Conservation (phyloP, 2,329 filamentous ascomycete species). For the Coniochaeta sp. region DNA sequence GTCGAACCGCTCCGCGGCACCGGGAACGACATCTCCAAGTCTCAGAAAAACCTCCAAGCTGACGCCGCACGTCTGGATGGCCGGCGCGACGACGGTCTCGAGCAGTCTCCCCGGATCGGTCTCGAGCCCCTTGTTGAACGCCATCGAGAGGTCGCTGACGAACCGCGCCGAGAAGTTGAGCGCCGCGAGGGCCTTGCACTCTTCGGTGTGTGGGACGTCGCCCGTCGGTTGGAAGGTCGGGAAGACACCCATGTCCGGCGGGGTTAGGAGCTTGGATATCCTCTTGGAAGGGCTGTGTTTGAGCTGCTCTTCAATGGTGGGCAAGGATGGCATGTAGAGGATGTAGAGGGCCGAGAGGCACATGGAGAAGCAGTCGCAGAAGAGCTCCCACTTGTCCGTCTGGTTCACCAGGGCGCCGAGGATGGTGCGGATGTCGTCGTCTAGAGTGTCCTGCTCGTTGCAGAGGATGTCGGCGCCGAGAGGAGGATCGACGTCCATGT, state of each 20-base stretch:
- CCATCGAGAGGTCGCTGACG: not conserved
- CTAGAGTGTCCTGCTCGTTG: not conserved
- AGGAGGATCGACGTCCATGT: no score
- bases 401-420: not conserved
- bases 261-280: no score
- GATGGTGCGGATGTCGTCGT: not conserved
- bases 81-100: not conserved
- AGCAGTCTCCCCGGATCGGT: not conserved
- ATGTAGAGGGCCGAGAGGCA: not conserved
- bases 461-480: not conserved
- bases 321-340: not conserved
- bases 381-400: not conserved
- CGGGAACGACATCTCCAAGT: not conserved
- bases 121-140: not conserved
- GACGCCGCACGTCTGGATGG: not conserved
- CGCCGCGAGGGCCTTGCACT: not conserved
- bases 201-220: not conserved
- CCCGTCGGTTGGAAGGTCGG: no score
- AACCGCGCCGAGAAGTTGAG: not conserved
- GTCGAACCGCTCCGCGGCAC: not conserved
- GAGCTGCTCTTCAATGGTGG: not conserved
- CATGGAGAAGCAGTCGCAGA: not conserved
- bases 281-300: no score
- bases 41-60: not conserved
- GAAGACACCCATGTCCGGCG: no score